Conservation (phyloP, 164 flowering plant species). For the Platanus orientalis region DNA sequence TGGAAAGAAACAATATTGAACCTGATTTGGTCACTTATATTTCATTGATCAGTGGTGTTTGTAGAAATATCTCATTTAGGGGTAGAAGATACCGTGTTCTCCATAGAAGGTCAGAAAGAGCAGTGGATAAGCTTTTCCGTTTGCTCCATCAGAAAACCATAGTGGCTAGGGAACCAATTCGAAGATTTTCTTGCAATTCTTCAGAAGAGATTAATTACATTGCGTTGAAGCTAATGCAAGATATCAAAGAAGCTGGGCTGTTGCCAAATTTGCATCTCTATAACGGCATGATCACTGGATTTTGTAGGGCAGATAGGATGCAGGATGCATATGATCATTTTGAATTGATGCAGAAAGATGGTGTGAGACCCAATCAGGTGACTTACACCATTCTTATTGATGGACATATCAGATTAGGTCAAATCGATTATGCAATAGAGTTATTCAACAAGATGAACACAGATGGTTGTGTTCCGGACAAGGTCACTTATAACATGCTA, state of each 20-base stretch:
- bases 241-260: constrained; percentile 16
- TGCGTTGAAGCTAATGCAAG: constrained; percentile 26
- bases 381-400: constrained; percentile 55
- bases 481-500: constrained; percentile 38
- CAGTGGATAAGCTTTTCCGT: constrained; percentile 28
- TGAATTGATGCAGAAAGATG: constrained; percentile 30
- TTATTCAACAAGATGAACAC: constrained; percentile 49
- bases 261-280: constrained; percentile 44
- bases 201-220: constrained; percentile 26
- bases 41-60: constrained; percentile 45
- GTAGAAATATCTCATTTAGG: constrained; percentile 28
- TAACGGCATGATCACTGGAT: constrained; percentile 43
- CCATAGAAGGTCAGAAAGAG: constrained; percentile 16
- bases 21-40: constrained; percentile 34
- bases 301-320: constrained; percentile 35
- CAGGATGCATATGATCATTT: constrained; percentile 42
- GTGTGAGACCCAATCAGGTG: constrained; percentile 51
- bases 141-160: constrained; percentile 28
- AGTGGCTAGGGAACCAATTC: constrained; percentile 9
- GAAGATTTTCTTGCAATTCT: constrained; percentile 11
- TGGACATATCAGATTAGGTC: constrained; percentile 34
- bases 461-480: constrained; percentile 40
- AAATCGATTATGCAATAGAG: constrained; percentile 36
- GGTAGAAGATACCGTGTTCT: constrained; percentile 15
- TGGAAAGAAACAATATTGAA: constrained; percentile 40